Evolutionary conservation across 2,329 filamentous ascomycete genomes (phyloP).

Genomic region (Phyllosticta ampelicida): DNA sequence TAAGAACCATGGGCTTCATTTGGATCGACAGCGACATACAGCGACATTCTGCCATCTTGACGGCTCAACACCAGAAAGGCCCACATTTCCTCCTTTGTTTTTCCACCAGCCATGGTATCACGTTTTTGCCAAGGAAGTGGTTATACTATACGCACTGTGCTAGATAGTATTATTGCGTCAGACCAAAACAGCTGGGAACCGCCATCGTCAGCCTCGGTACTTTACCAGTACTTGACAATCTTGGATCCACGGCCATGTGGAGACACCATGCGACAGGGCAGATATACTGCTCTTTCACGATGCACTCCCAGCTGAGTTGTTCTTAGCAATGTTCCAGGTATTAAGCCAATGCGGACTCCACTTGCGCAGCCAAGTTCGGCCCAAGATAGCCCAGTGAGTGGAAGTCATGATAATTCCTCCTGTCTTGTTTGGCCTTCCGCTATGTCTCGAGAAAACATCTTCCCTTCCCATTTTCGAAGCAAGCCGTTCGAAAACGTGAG

Average conservation of each 20-base stretch:
- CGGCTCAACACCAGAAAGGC: neutral
- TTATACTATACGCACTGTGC: neutral
- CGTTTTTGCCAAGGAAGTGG: neutral
- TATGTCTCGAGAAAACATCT: too few relatives aligned
- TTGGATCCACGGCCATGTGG: neutral
- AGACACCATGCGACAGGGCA: neutral
- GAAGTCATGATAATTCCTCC: too few relatives aligned
- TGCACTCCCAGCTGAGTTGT: neutral
- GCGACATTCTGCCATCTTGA: neutral
- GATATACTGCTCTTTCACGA: neutral
- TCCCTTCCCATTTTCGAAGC: too few relatives aligned
- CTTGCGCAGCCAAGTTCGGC: neutral
- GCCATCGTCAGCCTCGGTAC: neutral
- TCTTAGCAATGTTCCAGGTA: neutral
- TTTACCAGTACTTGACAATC: neutral
- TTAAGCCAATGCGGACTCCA: neutral
- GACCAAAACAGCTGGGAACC: neutral
- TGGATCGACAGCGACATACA: neutral
- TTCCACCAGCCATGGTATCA: neutral
- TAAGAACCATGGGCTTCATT: neutral
- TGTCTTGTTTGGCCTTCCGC: too few relatives aligned
- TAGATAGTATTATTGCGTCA: neutral
- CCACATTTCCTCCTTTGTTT: neutral
- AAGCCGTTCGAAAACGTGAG: too few relatives aligned
- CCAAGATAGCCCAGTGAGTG: neutral